These are phyloP conservation scores for Dorcoceras hygrometricum DNA, from an alignment of 257 asterid genomes.

Conservation along the genomic window DNA sequence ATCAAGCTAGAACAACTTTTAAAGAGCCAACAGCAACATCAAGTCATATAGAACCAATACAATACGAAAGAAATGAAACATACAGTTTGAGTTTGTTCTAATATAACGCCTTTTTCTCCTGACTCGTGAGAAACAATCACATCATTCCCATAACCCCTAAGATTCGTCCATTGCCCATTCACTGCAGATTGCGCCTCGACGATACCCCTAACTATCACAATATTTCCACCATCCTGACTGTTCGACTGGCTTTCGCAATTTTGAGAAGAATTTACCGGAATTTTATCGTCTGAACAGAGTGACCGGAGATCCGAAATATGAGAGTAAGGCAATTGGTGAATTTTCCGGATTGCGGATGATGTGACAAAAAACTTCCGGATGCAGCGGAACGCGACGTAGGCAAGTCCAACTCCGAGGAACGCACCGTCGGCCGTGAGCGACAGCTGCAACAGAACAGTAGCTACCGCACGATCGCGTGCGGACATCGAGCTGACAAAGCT, in stretches of 20 bases:
- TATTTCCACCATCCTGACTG: constrained; percentile 31
- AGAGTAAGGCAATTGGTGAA: constrained; percentile 55
- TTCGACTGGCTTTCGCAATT: constrained; percentile 23
- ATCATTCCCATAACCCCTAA: constrained; percentile 25
- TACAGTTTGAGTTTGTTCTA: constrained; percentile 66
- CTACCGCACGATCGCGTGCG: constrained; percentile 70
- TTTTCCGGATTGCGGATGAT: constrained; percentile 61
- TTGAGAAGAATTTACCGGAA: not conserved
- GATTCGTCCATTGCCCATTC: constrained; percentile 48
- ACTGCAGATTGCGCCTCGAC: constrained; percentile 60
- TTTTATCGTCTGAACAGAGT: constrained; percentile 34
- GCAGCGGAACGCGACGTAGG: constrained; percentile 69
- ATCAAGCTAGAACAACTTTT: not conserved
- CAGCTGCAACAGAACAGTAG: constrained; percentile 52
- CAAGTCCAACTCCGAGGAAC: constrained; percentile 61
- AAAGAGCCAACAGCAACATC: not conserved
- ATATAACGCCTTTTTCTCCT: constrained; percentile 60
- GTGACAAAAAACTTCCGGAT: constrained; percentile 46
- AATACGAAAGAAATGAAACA: not conserved
- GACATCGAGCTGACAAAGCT: constrained; percentile 45
- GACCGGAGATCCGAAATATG: constrained; percentile 72
- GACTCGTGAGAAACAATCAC: constrained; percentile 53
- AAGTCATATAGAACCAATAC: not conserved
- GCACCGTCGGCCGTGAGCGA: constrained; percentile 78
- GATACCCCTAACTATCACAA: constrained; percentile 66